Evolutionary conservation across 2,329 filamentous ascomycete genomes (phyloP).

Genomic region (Hymenoscyphus linearis): DNA sequence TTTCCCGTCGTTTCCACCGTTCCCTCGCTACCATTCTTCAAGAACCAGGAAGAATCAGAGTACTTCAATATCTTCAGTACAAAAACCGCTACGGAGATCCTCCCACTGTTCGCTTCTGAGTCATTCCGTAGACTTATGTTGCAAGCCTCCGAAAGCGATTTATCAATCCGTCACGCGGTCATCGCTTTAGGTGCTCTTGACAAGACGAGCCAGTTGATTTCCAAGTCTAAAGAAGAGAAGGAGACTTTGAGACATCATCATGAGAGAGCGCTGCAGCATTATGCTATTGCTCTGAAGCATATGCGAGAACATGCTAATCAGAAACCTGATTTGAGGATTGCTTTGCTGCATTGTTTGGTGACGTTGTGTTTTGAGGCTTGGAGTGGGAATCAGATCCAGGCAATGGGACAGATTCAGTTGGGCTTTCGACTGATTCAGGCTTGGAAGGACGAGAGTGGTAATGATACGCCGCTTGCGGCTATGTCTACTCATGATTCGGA

Average conservation of each 20-base stretch:
- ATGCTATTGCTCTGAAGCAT: slow-evolving; percentile 13
- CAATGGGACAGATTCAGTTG: slow-evolving; percentile 18
- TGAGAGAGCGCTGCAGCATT: slow-evolving; percentile 16
- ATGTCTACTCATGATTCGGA: slow-evolving; percentile 1
- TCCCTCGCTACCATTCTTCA: slow-evolving; percentile 7
- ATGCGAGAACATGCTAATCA: slow-evolving; percentile 27
- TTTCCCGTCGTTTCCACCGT: neutral
- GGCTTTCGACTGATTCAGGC: slow-evolving; percentile 27
- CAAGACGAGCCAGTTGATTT: slow-evolving; percentile 11
- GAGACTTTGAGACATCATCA: slow-evolving; percentile 13
- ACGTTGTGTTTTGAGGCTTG: slow-evolving; percentile 55
- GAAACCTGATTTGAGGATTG: slow-evolving; percentile 37
- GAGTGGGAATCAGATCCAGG: slow-evolving; percentile 32
- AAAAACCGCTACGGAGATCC: slow-evolving; percentile 16
- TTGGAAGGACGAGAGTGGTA: slow-evolving; percentile 11
- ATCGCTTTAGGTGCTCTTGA: slow-evolving; percentile 21
- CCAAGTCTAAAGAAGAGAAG: slow-evolving; percentile 8
- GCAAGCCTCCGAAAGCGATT: slow-evolving; percentile 13
- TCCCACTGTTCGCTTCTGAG: slow-evolving; percentile 11
- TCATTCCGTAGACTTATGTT: slow-evolving; percentile 14
- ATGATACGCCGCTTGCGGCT: slow-evolving; percentile 1
- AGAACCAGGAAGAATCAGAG: slow-evolving; percentile 11
- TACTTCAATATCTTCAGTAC: slow-evolving; percentile 19
- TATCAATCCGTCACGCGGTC: slow-evolving; percentile 19
- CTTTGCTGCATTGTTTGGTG: slow-evolving; percentile 32